A percentile compares a stretch with the other conserved stretches of the same genome.
These are phyloP conservation scores for Geotrichum reessii DNA, from an alignment of 1,139 yeast species.

Conservation along the genomic window DNA sequence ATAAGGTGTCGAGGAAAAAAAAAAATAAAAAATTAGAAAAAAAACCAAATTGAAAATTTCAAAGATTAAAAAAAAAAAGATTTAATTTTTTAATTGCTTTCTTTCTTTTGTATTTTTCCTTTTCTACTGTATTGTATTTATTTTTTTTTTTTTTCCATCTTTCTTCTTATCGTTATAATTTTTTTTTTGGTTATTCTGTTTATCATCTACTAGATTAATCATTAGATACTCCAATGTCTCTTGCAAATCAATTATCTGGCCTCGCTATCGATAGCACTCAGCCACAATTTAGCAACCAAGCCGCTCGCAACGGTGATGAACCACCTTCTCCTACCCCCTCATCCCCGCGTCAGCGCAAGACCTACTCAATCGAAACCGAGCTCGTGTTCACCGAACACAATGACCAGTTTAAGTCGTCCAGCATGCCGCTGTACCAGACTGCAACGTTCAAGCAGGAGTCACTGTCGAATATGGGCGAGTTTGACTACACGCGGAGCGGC, in stretches of 20 bases:
- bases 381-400: slow-evolving; percentile 59
- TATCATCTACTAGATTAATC: too few species aligned
- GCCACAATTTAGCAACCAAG: slow-evolving; percentile 10
- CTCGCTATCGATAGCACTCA: neutral
- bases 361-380: slow-evolving; percentile 56
- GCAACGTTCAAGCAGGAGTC: slow-evolving; percentile 88
- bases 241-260: neutral
- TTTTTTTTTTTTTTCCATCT: neutral
- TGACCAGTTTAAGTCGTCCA: slow-evolving; percentile 76
- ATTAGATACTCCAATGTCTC: neutral
- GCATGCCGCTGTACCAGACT: slow-evolving; percentile 84
- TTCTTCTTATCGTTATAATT: too few species aligned
- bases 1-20: neutral
- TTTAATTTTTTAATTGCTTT: neutral
- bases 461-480: slow-evolving; percentile 70
- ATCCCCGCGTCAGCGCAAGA: slow-evolving; percentile 30
- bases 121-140: neutral
- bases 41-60: neutral
- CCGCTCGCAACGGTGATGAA: slow-evolving; percentile 22
- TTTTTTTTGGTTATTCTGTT: neutral
- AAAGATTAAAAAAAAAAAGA: neutral
- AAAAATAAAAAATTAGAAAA: neutral
- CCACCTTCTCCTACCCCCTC: slow-evolving; percentile 41
- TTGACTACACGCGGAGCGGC: slow-evolving; percentile 91
- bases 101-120: neutral